Evolutionary conservation across 495 filamentous ascomycete species (phyloP).

Genomic region (Podospora pseudocomata): DNA sequence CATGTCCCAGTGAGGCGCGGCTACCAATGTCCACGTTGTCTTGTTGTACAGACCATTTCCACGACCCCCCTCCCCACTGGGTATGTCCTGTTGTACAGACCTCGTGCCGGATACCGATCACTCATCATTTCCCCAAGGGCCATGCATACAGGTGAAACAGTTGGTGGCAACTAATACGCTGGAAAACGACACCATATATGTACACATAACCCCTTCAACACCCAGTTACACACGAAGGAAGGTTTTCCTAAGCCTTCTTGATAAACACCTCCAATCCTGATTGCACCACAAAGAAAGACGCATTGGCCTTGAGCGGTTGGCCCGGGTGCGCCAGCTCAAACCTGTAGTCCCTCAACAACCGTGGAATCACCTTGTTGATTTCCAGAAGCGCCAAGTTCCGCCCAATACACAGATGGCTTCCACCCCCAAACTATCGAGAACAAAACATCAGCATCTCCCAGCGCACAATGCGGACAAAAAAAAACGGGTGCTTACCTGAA

Average conservation of each 20-base stretch:
- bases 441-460: neutral
- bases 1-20: neutral
- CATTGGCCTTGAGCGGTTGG: constrained; percentile 43
- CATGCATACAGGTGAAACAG: no score
- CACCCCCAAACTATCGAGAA: constrained; percentile 43
- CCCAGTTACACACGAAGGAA: no score
- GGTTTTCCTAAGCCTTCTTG: constrained; percentile 17
- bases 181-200: no score
- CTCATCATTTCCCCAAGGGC: no score
- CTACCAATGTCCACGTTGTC: neutral
- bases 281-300: constrained; percentile 55
- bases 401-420: constrained; percentile 53
- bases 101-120: no score
- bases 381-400: constrained; percentile 54
- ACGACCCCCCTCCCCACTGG: neutral
- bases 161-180: no score
- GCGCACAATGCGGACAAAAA: neutral
- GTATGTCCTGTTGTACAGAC: neutral
- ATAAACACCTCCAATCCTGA: constrained; percentile 46
- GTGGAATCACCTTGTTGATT: constrained; percentile 54
- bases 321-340: constrained; percentile 48
- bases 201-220: no score
- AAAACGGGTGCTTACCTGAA: constrained; percentile 36
- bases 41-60: neutral
- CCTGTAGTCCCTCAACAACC: constrained; percentile 48